phyloP scores from a whole-genome alignment of 1,284 basidiomycete genomes.

The Erythrobasidium hasegawianum region DNA sequence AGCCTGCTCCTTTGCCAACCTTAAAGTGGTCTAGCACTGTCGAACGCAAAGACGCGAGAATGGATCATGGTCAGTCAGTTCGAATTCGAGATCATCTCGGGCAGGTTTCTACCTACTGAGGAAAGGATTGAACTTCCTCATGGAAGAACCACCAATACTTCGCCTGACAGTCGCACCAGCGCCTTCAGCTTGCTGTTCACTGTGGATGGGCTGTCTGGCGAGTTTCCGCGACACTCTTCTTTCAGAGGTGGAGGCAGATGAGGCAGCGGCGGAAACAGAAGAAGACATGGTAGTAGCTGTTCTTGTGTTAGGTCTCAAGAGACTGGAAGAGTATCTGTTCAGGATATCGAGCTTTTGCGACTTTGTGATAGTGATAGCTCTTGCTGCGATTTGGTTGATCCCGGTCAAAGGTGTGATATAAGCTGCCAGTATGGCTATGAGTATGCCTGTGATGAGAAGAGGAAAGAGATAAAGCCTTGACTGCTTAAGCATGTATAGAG shows the following conservation, averaged over 20 bases:
- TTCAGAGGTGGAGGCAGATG: constrained; percentile 39
- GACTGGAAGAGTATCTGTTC: not conserved
- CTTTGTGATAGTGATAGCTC: not conserved
- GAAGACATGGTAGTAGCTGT: not conserved
- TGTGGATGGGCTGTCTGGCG: constrained; percentile 64
- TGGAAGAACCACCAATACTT: constrained; percentile 70
- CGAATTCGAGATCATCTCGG: too few species aligned
- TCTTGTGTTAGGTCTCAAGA: not conserved
- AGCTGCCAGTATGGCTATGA: not conserved
- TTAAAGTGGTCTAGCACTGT: constrained; percentile 49
- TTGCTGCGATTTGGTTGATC: constrained; percentile 8
- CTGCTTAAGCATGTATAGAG: too few species aligned
- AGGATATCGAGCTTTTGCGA: not conserved
- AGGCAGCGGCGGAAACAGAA: not conserved
- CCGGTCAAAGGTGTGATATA: not conserved
- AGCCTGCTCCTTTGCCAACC: constrained; percentile 55
- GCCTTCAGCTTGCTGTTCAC: constrained; percentile 82
- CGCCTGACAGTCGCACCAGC: constrained; percentile 81
- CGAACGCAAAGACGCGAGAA: too few species aligned
- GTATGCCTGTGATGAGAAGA: not conserved
- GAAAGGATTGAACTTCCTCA: constrained; percentile 84
- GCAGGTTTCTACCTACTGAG: constrained; percentile 52
- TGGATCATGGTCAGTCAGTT: too few species aligned
- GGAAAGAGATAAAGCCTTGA: not conserved
- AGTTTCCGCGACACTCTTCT: constrained; percentile 56